phyloP scores from a whole-genome alignment of 2,329 filamentous ascomycete genomes.

The Phyllosticta citrichinensis region DNA sequence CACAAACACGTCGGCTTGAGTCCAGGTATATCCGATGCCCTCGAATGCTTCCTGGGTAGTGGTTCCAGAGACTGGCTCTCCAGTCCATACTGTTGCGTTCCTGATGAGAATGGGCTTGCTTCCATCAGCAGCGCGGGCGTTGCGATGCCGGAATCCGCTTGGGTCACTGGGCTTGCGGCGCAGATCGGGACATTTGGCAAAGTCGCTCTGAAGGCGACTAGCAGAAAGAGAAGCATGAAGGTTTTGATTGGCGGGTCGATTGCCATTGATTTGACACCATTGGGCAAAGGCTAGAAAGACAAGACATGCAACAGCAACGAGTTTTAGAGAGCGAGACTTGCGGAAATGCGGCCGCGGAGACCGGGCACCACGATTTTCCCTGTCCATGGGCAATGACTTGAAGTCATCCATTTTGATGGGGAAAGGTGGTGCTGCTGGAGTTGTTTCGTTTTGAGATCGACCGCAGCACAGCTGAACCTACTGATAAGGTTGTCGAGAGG shows the following conservation, averaged over 20 bases:
- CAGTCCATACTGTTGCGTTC: constrained; percentile 58
- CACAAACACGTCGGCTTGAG: constrained; percentile 49
- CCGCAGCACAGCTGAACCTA: neutral
- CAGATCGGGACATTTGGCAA: constrained; percentile 47
- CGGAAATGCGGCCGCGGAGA: constrained; percentile 15
- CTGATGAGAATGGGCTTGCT: constrained; percentile 52
- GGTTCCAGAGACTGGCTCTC: constrained; percentile 47
- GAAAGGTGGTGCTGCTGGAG: neutral
- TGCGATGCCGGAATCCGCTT: constrained; percentile 45
- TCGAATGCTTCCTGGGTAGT: constrained; percentile 44
- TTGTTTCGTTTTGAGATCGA: neutral
- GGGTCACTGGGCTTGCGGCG: constrained; percentile 47
- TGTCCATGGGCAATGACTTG: neutral
- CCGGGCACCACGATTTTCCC: neutral
- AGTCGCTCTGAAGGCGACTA: constrained; percentile 43
- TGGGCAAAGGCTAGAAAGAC: constrained; percentile 15
- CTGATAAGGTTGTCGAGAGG: neutral
- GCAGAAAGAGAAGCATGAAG: constrained; percentile 35
- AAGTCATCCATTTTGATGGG: neutral
- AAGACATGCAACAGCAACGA: constrained; percentile 15
- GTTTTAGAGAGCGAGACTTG: constrained; percentile 11
- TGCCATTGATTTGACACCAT: constrained; percentile 14
- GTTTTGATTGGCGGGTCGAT: constrained; percentile 14
- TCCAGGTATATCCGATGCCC: constrained; percentile 53
- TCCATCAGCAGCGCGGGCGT: constrained; percentile 51